Evolutionary conservation across 2,329 filamentous ascomycete species (phyloP).

Genomic region (Zarea fungicola): DNA sequence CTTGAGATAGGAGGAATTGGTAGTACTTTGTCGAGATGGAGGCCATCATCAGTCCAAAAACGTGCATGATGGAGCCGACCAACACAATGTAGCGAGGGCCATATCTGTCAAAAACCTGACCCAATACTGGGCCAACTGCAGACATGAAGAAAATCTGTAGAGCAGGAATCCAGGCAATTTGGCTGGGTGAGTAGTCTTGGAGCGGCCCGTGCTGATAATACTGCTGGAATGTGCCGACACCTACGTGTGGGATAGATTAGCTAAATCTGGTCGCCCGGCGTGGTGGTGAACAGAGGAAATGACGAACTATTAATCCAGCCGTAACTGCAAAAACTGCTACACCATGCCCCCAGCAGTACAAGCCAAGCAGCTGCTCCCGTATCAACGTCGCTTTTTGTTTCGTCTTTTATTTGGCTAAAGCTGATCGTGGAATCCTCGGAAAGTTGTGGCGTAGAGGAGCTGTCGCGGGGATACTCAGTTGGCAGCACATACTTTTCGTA

Average conservation of each 20-base stretch:
- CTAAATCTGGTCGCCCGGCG: neutral
- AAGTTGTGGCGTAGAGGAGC: no score
- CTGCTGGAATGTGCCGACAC: conserved; percentile 45
- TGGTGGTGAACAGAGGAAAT: neutral
- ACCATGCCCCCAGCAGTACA: conserved; percentile 27
- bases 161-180: conserved; percentile 51
- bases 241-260: conserved; percentile 15
- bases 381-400: no score
- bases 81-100: conserved; percentile 33
- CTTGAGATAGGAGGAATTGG: conserved; percentile 30
- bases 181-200: conserved; percentile 40
- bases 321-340: conserved; percentile 27
- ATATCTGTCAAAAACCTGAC: conserved; percentile 53
- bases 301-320: conserved; percentile 26
- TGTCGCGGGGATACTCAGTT: no score
- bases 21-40: conserved; percentile 35
- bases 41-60: conserved; percentile 57
- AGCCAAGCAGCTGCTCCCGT: no score
- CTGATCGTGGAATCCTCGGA: no score
- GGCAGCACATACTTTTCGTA: no score
- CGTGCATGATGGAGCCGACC: conserved; percentile 40
- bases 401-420: no score
- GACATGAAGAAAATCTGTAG: conserved; percentile 45
- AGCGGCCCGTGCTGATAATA: conserved; percentile 45
- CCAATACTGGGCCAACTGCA: conserved; percentile 47